Evolutionary conservation across 116 monocot genomes (phyloP).

Genomic region (Zostera marina): DNA sequence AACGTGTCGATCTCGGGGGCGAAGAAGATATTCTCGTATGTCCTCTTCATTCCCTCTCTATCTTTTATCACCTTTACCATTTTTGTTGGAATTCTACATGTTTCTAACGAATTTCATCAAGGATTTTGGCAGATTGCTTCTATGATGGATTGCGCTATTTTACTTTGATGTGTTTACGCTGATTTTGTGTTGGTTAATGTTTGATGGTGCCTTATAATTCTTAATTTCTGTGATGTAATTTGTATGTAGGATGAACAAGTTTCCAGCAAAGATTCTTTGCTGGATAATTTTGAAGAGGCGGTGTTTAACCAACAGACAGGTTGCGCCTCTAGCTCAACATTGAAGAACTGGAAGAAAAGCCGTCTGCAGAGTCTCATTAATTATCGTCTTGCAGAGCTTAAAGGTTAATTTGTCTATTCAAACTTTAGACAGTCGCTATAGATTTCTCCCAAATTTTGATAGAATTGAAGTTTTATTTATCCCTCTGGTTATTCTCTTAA

Average conservation of each 20-base stretch:
- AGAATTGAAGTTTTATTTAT: too few relatives aligned
- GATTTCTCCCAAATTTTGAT: too few relatives aligned
- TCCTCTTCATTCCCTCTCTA: not conserved
- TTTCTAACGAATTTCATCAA: not conserved
- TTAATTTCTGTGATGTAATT: not conserved
- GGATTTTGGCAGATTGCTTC: not conserved
- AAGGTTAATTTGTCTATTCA: slow-evolving; percentile 31
- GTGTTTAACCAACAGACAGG: slow-evolving; percentile 25
- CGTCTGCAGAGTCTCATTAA: slow-evolving; percentile 61
- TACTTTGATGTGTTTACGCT: not conserved
- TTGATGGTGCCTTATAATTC: not conserved
- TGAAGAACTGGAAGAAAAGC: slow-evolving; percentile 37
- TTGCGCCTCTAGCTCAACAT: slow-evolving; percentile 33
- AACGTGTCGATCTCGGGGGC: not conserved
- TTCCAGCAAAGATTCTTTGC: slow-evolving; percentile 18
- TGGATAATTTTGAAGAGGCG: slow-evolving; percentile 61
- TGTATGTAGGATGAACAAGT: slow-evolving; percentile 16
- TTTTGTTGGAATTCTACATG: not conserved
- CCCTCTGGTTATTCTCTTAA: too few relatives aligned
- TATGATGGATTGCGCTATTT: not conserved
- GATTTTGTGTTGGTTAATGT: not conserved
- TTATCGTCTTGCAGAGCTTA: slow-evolving; percentile 72
- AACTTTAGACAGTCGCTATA: too few relatives aligned
- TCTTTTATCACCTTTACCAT: not conserved
- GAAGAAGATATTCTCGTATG: not conserved